Conservation (phyloP, 768 basidiomycete genomes). For the Lactifluus echinatus region DNA sequence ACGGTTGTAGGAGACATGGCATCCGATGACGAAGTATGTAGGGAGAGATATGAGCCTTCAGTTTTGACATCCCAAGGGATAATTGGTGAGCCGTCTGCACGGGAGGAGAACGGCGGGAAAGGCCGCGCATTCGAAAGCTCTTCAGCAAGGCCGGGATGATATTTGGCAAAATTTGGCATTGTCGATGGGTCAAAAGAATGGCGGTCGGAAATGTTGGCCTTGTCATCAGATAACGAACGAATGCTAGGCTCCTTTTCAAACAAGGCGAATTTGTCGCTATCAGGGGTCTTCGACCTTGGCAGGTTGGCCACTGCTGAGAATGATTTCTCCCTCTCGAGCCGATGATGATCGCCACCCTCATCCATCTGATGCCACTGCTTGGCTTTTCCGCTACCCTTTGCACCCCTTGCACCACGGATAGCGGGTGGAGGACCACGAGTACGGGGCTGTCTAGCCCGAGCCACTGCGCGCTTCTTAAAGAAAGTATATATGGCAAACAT, state of each 20-base stretch:
- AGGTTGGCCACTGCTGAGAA: not conserved
- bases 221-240: constrained; percentile 15
- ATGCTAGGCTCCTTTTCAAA: constrained; percentile 19
- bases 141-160: constrained; percentile 1
- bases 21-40: constrained; percentile 1
- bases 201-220: constrained; percentile 4
- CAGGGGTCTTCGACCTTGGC: not conserved
- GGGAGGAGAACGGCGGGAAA: constrained; percentile 1
- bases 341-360: not conserved
- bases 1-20: constrained; percentile 17
- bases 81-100: not conserved
- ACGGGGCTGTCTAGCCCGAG: not conserved
- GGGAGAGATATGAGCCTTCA: constrained; percentile 14
- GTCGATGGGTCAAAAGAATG: constrained; percentile 17
- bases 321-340: constrained; percentile 4
- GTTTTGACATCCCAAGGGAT: constrained; percentile 14
- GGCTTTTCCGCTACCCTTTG: not conserved
- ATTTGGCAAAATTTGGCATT: constrained; percentile 18
- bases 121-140: not conserved
- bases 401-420: not conserved
- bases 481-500: constrained; percentile 8
- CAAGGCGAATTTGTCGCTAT: constrained; percentile 5
- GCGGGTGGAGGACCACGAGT: constrained; percentile 4
- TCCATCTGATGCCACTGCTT: constrained; percentile 6
- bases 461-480: constrained; percentile 3